Evolutionary conservation across 176 grass and related monocot genomes (phyloP), one percentile per base, ranked within the genome.

Genomic region (Calamus simplicifolius): DNA sequence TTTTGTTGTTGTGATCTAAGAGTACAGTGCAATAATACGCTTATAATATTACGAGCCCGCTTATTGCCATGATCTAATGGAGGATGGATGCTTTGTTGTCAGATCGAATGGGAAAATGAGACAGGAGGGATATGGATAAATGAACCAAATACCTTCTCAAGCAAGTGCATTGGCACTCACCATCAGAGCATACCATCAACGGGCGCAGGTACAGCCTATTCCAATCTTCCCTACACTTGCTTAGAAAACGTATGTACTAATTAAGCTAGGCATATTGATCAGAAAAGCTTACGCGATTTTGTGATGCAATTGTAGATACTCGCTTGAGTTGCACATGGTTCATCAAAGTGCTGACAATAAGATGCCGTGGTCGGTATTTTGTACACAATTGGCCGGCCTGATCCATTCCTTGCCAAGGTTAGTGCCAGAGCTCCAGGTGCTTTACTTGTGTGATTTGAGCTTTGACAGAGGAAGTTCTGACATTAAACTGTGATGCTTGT

Each of bases 91-190:
- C 13, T 21, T 2, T 18, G 25, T 10, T 8, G 29, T 57, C 57
- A 95, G 89, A 14, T 89, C 5, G 21, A 26, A 63, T 90, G 79
- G 70, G 3, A 71, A 0, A 72, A 61, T 14, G 68, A 84, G 50
- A 83, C 83, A 16, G 91, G 91, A 18, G 69, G 67, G 17, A 2
- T 95, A 2, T 17, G 66, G 58, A 87, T 95, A 58, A 57, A 79
- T 31, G 80, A 59, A 89, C 71, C 2, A 27, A 59, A 13, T 95
- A 90, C 72, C 13, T 21, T 23, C 72, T 95, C 17, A 56, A 0
- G 19, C 79, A 81, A 74, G 15, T 90, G 74, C 90, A 95, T 62
- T 95, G 83, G 86, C 90, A 95, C 53, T 73, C 74, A 4, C 90
- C 90, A 17, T 87, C 80, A 25, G 90, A 95, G 70, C 90, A 95